These are phyloP conservation scores for Gloeopeniophorella convolvens DNA, from an alignment of 768 basidiomycete genomes.

Conservation along the genomic window DNA sequence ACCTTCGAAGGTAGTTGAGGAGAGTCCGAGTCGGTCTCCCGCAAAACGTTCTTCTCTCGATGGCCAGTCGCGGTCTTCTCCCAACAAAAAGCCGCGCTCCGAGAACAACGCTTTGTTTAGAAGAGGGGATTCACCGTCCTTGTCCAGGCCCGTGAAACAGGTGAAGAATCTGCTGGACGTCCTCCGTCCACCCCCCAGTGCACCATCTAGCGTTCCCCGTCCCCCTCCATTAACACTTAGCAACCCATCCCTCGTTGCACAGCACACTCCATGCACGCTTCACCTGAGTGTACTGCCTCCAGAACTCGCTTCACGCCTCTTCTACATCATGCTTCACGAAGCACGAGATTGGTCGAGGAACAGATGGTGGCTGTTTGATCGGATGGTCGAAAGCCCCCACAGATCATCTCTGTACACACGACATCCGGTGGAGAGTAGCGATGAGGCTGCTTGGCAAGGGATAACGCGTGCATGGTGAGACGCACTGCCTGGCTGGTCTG, in stretches of 20 bases:
- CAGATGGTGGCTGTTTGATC: constrained; percentile 82
- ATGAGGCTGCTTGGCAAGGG: constrained; percentile 54
- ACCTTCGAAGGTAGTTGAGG: constrained; percentile 13
- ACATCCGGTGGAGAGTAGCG: constrained; percentile 26
- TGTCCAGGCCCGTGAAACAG: constrained; percentile 12
- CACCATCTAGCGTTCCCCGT: constrained; percentile 25
- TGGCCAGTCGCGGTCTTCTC: background rate
- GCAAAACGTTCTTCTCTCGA: background rate
- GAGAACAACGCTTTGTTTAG: background rate
- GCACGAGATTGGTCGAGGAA: constrained; percentile 62
- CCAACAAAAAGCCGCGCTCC: constrained; percentile 10
- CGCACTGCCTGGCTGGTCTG: background rate
- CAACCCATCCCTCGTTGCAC: constrained; percentile 55
- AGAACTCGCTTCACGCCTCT: constrained; percentile 68
- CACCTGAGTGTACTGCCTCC: constrained; percentile 64
- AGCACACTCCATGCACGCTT: constrained; percentile 70
- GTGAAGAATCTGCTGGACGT: constrained; percentile 17
- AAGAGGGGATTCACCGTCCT: background rate
- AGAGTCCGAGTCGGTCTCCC: background rate
- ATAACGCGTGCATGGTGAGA: constrained; percentile 69
- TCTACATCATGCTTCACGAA: constrained; percentile 61
- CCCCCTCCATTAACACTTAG: constrained; percentile 57
- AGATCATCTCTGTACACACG: constrained; percentile 72
- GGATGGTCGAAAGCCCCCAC: constrained; percentile 78
- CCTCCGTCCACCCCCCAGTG: constrained; percentile 15